These are phyloP conservation scores for Colletotrichum musicola DNA, from an alignment of 2,329 filamentous ascomycete species.

Conservation along the genomic window DNA sequence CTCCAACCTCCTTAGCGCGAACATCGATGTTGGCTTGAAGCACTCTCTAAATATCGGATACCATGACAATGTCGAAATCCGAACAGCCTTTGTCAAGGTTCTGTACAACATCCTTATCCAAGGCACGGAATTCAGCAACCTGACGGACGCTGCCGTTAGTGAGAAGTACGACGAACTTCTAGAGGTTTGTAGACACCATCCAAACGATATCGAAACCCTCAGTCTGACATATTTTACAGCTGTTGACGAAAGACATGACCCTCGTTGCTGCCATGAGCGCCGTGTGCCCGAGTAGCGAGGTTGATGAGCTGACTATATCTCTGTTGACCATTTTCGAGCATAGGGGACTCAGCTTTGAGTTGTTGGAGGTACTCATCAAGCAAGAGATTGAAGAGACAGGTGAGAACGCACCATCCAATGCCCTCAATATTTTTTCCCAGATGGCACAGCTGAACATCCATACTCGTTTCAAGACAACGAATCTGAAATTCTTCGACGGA, in stretches of 20 bases:
- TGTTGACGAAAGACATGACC: slow-evolving; percentile 73
- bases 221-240: slow-evolving; percentile 48
- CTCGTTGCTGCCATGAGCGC: slow-evolving; percentile 74
- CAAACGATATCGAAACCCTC: slow-evolving; percentile 27
- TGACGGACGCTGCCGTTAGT: slow-evolving; percentile 75
- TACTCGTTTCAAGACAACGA: slow-evolving; percentile 67
- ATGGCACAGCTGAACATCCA: neutral
- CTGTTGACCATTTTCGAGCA: slow-evolving; percentile 78
- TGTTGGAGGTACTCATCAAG: slow-evolving; percentile 75
- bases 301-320: slow-evolving; percentile 77
- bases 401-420: slow-evolving; percentile 45
- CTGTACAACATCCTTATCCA: slow-evolving; percentile 79
- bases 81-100: slow-evolving; percentile 78
- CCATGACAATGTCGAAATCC: slow-evolving; percentile 77
- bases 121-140: slow-evolving; percentile 77
- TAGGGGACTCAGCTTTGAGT: slow-evolving; percentile 71
- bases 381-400: slow-evolving; percentile 77
- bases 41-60: slow-evolving; percentile 79
- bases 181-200: slow-evolving; percentile 55
- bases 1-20: slow-evolving; percentile 77
- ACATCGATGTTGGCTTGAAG: slow-evolving; percentile 78
- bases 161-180: slow-evolving; percentile 77
- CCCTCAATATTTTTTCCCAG: neutral
- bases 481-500: slow-evolving; percentile 74
- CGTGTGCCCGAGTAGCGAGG: slow-evolving; percentile 75